Percentiles rank a stretch among this genome's conserved stretches.
phyloP scores from a whole-genome alignment of 2,329 filamentous ascomycete species.

The Catunica adiposa region DNA sequence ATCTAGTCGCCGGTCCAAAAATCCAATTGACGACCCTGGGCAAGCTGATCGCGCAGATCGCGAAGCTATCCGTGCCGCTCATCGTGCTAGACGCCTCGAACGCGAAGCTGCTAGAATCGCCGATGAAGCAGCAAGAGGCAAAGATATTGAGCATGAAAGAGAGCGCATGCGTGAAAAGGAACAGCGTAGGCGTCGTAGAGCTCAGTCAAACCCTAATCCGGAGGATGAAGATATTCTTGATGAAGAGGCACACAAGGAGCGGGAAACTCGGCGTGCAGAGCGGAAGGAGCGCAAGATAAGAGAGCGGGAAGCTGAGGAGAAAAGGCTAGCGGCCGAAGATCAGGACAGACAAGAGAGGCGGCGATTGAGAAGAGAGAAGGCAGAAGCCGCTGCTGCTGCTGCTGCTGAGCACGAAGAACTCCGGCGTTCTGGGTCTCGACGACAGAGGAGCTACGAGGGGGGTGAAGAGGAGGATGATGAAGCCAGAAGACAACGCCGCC shows the following conservation, averaged over 20 bases:
- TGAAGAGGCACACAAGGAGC: not conserved
- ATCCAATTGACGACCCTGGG: slow-evolving; percentile 21
- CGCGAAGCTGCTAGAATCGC: slow-evolving; percentile 32
- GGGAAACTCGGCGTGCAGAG: slow-evolving; percentile 2
- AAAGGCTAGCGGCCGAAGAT: not conserved
- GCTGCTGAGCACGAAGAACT: not conserved
- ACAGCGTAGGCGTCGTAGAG: slow-evolving; percentile 1
- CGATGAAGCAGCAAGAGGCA: slow-evolving; percentile 39
- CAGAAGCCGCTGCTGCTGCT: not conserved
- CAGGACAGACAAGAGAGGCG: not conserved
- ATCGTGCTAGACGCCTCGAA: slow-evolving; percentile 41
- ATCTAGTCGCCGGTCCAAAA: slow-evolving; percentile 32
- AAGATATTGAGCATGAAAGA: slow-evolving; percentile 30
- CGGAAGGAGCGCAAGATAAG: not conserved
- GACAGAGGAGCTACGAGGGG: not conserved
- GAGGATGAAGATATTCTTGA: slow-evolving; percentile 2
- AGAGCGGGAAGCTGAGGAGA: slow-evolving; percentile 4
- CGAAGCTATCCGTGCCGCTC: slow-evolving; percentile 45
- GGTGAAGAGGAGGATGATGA: not conserved
- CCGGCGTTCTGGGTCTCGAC: not conserved
- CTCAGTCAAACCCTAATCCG: not conserved
- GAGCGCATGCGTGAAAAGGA: not conserved
- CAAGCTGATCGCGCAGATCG: slow-evolving; percentile 33
- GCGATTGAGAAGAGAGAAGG: not conserved
- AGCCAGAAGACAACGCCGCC: not conserved